Conservation (phyloP, 208 protist species). For the Tritrichomonas musculus region DNA sequence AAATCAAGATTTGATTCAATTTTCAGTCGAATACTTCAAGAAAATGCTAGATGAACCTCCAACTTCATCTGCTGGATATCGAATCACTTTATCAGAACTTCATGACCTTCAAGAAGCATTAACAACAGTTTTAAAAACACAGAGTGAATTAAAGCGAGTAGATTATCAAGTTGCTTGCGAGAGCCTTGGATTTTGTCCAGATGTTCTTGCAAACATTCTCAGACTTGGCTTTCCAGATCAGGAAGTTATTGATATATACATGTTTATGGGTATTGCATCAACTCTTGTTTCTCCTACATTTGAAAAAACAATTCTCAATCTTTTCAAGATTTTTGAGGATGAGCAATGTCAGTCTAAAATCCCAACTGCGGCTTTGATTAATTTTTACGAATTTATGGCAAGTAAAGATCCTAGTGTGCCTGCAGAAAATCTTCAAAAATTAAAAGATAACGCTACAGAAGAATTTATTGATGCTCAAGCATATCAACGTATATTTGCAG, state of each 20-base stretch:
- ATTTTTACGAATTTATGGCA: neutral
- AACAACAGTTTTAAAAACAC: neutral
- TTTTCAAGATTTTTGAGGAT: conserved; percentile 18
- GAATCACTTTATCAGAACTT: neutral
- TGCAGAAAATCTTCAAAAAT: neutral
- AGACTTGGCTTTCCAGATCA: conserved; percentile 9
- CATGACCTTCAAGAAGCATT: conserved; percentile 1
- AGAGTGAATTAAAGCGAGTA: conserved; percentile 13
- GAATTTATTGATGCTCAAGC: neutral
- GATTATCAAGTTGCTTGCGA: conserved; percentile 23
- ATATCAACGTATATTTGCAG: conserved; percentile 11
- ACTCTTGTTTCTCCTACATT: neutral
- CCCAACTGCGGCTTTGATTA: neutral
- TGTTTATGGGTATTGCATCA: conserved; percentile 31
- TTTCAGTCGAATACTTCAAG: conserved; percentile 31
- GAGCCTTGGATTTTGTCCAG: neutral
- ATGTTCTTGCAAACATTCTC: conserved; percentile 12
- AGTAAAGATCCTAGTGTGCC: neutral
- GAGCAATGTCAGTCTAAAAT: conserved; percentile 26
- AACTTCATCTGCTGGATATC: conserved; percentile 2
- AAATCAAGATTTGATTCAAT: neutral
- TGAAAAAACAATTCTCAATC: neutral
- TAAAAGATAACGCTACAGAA: neutral
- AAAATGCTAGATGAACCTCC: neutral
- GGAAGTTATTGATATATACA: conserved; percentile 30